These are phyloP conservation scores for Ogataea chonburiensis DNA, from an alignment of 805 yeast genomes.

Conservation along the genomic window DNA sequence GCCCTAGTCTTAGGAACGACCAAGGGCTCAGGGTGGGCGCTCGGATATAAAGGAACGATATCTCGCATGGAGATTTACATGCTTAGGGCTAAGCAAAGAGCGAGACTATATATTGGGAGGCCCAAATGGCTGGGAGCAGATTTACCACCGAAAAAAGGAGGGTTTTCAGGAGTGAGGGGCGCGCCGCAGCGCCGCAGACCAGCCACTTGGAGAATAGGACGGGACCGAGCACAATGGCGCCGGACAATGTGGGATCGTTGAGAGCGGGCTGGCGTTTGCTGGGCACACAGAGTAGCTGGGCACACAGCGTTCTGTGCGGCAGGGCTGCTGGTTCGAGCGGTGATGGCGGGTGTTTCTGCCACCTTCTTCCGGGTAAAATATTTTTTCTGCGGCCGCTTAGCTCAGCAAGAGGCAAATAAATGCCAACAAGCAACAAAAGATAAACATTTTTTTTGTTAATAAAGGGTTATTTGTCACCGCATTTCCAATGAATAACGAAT, in stretches of 20 bases:
- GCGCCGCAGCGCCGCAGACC: slow-evolving; percentile 14
- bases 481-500: slow-evolving; percentile 94
- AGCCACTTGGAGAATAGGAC: slow-evolving; percentile 8
- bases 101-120: slow-evolving; percentile 3
- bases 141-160: slow-evolving; percentile 5
- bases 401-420: slow-evolving; percentile 14
- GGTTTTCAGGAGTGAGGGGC: slow-evolving; percentile 5
- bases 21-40: slow-evolving; percentile 9
- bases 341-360: slow-evolving; percentile 1
- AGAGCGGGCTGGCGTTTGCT: too few species aligned
- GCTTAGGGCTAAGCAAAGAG: slow-evolving; percentile 2
- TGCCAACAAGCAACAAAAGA: slow-evolving; percentile 15
- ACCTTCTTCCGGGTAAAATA: slow-evolving; percentile 1
- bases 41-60: slow-evolving; percentile 5
- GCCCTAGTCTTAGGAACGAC: slow-evolving; percentile 11
- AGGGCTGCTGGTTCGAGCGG: too few species aligned
- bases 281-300: too few species aligned
- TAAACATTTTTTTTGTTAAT: slow-evolving; percentile 6
- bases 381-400: slow-evolving; percentile 2
- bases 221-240: slow-evolving; percentile 1
- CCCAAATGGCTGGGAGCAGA: slow-evolving; percentile 13
- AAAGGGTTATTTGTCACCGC: slow-evolving; percentile 6
- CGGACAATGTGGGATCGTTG: too few species aligned
- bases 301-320: too few species aligned
- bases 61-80: slow-evolving; percentile 9